These are phyloP conservation scores for Globisporangium polare DNA, from an alignment of 352 stramenopile species.

Conservation along the genomic window DNA sequence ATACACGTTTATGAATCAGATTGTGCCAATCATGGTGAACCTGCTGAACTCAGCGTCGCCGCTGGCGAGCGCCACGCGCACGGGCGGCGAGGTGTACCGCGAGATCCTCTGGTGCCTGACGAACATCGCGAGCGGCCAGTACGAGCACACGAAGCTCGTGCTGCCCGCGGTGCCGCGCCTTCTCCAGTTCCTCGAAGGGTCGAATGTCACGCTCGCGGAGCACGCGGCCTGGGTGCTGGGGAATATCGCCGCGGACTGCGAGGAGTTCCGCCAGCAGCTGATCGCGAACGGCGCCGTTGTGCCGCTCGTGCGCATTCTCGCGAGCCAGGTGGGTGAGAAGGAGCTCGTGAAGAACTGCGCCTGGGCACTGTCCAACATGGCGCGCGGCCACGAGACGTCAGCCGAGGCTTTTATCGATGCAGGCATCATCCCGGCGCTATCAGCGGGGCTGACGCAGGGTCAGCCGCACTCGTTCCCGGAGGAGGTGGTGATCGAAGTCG, in stretches of 20 bases:
- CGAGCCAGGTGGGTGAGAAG: constrained; percentile 18
- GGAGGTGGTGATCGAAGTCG: constrained; percentile 67
- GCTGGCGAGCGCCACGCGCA: constrained; percentile 55
- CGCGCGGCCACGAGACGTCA: constrained; percentile 67
- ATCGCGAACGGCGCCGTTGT: constrained; percentile 55
- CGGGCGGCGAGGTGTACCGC: constrained; percentile 64
- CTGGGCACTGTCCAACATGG: constrained; percentile 83
- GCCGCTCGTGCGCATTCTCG: constrained; percentile 47
- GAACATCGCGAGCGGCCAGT: constrained; percentile 79
- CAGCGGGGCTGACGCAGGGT: constrained; percentile 31
- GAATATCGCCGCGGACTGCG: constrained; percentile 84
- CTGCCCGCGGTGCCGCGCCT: constrained; percentile 70
- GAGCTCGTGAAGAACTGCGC: constrained; percentile 52
- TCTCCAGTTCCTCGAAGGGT: constrained; percentile 61
- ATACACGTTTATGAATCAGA: constrained; percentile 21
- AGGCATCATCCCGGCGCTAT: constrained; percentile 49
- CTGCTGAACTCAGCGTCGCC: constrained; percentile 66
- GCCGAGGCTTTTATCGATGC: constrained; percentile 75
- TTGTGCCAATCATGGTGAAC: constrained; percentile 65
- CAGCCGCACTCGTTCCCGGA: constrained; percentile 32
- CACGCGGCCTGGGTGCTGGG: constrained; percentile 78
- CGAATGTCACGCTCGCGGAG: constrained; percentile 59
- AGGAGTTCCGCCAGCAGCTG: constrained; percentile 80
- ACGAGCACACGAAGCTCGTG: constrained; percentile 80
- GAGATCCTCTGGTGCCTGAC: constrained; percentile 83